Conservation (phyloP, 495 filamentous ascomycete genomes). For the Lindgomyces ingoldianus region DNA sequence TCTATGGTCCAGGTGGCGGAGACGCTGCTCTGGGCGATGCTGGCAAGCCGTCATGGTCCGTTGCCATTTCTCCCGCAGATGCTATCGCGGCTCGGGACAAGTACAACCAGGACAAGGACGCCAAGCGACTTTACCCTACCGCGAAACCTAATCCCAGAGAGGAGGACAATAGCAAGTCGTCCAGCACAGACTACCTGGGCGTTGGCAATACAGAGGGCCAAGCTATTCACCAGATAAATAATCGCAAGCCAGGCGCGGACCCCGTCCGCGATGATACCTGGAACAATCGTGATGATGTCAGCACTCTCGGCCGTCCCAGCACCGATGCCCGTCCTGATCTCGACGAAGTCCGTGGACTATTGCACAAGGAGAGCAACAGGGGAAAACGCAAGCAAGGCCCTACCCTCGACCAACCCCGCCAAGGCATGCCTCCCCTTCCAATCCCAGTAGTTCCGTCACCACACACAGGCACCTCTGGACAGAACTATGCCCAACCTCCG, state of each 20-base stretch:
- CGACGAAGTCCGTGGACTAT: conserved; percentile 34
- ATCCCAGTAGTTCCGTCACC: conserved; percentile 25
- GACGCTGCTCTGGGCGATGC: conserved; percentile 65
- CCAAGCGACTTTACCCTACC: conserved; percentile 59
- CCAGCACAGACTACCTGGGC: conserved; percentile 41
- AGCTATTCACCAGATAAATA: conserved; percentile 51
- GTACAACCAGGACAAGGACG: conserved; percentile 62
- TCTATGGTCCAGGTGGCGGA: conserved; percentile 77
- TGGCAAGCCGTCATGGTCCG: conserved; percentile 71
- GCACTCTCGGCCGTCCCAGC: conserved; percentile 39
- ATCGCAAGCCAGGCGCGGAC: conserved; percentile 49
- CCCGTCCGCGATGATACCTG: conserved; percentile 43
- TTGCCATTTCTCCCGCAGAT: conserved; percentile 66
- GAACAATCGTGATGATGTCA: conserved; percentile 40
- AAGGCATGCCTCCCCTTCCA: conserved; percentile 34
- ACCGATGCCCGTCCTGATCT: conserved; percentile 30
- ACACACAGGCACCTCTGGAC: not conserved
- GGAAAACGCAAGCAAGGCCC: conserved; percentile 33
- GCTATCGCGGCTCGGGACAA: conserved; percentile 62
- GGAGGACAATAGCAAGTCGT: conserved; percentile 20
- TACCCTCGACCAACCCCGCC: conserved; percentile 6
- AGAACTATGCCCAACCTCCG: conserved; percentile 24
- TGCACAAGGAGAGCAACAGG: conserved; percentile 32
- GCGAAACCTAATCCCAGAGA: conserved; percentile 40
- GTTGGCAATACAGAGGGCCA: conserved; percentile 44